Evolutionary conservation across 2,329 filamentous ascomycete genomes (phyloP).

Genomic region (Saccharata proteae): DNA sequence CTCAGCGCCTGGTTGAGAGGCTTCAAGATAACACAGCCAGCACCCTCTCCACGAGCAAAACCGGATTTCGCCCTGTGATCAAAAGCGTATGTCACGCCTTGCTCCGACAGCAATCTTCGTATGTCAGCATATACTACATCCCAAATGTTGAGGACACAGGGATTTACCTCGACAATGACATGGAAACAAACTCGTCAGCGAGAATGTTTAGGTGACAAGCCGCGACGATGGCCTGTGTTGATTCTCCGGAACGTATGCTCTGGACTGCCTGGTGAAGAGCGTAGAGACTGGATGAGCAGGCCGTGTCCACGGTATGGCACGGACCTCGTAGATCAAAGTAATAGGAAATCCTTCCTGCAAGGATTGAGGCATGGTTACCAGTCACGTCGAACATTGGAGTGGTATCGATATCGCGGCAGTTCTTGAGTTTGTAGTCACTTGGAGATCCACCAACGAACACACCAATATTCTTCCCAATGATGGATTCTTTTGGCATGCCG

Average conservation of each 20-base stretch:
- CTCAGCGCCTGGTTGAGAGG: slow-evolving; percentile 43
- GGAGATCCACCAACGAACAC: slow-evolving; percentile 15
- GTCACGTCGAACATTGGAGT: slow-evolving; percentile 7
- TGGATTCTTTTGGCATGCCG: slow-evolving; percentile 9
- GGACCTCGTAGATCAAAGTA: slow-evolving; percentile 21
- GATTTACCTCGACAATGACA: slow-evolving; percentile 11
- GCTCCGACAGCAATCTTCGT: slow-evolving; percentile 16
- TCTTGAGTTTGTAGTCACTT: slow-evolving; percentile 14
- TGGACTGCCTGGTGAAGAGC: slow-evolving; percentile 20
- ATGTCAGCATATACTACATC: neutral
- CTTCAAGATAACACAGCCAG: slow-evolving; percentile 48
- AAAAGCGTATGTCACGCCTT: slow-evolving; percentile 21
- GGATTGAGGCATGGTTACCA: slow-evolving; percentile 13
- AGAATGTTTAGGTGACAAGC: slow-evolving; percentile 10
- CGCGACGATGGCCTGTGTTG: slow-evolving; percentile 10
- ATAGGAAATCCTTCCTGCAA: slow-evolving; percentile 19
- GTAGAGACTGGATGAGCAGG: slow-evolving; percentile 19
- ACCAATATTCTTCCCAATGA: slow-evolving; percentile 13
- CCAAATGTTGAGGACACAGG: neutral
- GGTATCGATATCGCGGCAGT: slow-evolving; percentile 3
- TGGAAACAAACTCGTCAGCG: slow-evolving; percentile 10
- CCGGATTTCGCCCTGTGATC: slow-evolving; percentile 46
- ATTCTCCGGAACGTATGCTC: slow-evolving; percentile 11
- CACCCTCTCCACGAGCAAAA: slow-evolving; percentile 53
- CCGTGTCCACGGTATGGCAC: slow-evolving; percentile 20